Evolutionary conservation across 225 moss, liverwort and hornwort species (phyloP).

Genomic region (Polytrichum commune): DNA sequence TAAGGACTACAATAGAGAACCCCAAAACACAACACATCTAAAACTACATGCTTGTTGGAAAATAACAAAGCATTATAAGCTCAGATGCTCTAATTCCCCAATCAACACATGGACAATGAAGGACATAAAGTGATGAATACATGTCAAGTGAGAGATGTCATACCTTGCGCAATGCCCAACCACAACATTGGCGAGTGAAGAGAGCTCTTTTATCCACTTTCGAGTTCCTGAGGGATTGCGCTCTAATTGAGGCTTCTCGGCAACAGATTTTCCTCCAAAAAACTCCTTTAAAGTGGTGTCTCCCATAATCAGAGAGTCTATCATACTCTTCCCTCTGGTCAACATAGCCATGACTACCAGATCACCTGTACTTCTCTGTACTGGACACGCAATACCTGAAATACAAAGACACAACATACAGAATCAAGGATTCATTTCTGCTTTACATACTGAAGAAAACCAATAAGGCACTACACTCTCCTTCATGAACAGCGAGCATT

Average conservation of each 20-base stretch:
- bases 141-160: not conserved
- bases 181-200: constrained; percentile 90
- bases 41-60: no score
- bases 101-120: not conserved
- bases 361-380: constrained; percentile 1
- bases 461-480: no score
- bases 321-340: constrained; percentile 61
- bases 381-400: constrained; percentile 2
- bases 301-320: constrained; percentile 78
- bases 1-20: no score
- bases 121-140: not conserved
- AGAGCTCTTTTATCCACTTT: constrained; percentile 90
- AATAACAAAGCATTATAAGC: no score
- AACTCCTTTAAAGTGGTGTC: constrained; percentile 72
- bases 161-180: constrained; percentile 95
- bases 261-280: constrained; percentile 54
- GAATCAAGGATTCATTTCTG: no score
- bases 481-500: no score
- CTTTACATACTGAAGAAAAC: no score
- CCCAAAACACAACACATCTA: no score
- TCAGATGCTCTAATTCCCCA: not conserved
- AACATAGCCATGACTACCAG: constrained; percentile 59
- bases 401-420: not conserved
- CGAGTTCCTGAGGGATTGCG: constrained; percentile 64
- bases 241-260: constrained; percentile 32